Evolutionary conservation across 108 stramenopile genomes (phyloP).

Genomic region (Craspedostauros australis): DNA sequence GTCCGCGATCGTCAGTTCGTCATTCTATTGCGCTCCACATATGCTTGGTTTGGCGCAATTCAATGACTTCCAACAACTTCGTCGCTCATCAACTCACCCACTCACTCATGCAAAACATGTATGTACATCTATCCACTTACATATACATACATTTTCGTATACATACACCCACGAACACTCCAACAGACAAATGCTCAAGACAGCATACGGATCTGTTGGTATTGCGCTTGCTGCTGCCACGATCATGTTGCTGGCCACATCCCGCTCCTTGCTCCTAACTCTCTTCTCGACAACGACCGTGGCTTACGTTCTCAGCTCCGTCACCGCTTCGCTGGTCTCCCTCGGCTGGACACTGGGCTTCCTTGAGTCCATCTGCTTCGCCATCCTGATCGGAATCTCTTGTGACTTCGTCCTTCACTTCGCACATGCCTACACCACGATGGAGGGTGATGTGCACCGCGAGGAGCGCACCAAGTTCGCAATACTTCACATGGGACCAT

Average conservation of each 20-base stretch:
- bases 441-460: slow-evolving; percentile 23
- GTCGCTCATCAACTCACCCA: too few species aligned
- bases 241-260: slow-evolving; percentile 33
- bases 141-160: too few species aligned
- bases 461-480: slow-evolving; percentile 32
- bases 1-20: too few species aligned
- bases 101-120: too few species aligned
- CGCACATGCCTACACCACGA: slow-evolving; percentile 35
- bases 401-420: slow-evolving; percentile 58
- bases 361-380: slow-evolving; percentile 41
- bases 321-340: slow-evolving; percentile 40
- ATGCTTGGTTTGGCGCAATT: too few species aligned
- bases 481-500: slow-evolving; percentile 46
- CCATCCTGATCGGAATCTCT: slow-evolving; percentile 49
- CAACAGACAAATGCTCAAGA: slow-evolving; percentile 24
- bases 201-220: slow-evolving; percentile 13
- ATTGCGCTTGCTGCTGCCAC: slow-evolving; percentile 35
- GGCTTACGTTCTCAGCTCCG: slow-evolving; percentile 38
- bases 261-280: slow-evolving; percentile 37
- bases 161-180: too few species aligned
- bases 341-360: slow-evolving; percentile 51
- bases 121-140: too few species aligned
- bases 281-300: slow-evolving; percentile 35
- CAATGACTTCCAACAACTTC: too few species aligned
- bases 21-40: too few species aligned